Base-by-base conservation (phyloP, 371 early-diverging fungal genomes). In the Parasitella parasitica region DNA sequence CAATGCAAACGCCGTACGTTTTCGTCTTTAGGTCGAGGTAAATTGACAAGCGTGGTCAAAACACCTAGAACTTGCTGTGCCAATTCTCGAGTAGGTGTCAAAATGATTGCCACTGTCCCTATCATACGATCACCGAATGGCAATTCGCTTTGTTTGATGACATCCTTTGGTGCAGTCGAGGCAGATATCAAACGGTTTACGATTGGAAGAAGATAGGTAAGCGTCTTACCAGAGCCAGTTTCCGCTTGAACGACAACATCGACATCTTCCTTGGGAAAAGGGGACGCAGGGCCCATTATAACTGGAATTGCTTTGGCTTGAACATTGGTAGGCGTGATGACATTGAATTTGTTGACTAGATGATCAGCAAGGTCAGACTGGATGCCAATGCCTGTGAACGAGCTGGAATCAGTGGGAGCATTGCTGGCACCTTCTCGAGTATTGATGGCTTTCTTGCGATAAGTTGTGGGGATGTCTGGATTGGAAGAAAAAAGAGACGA, bases 171-270 rank as follows among this genome's bases (percentile, higher is more conserved):
- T 54, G 63, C 34, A 36, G 81, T 67, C 32, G 78, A 73, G 0
- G 77, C 73, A 0, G 73, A 75, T 12, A 79, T 63, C 37, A 87
- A 58, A 18, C 78, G 75, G 51, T 86, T 79, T 49, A 89, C 66
- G 41, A 89, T 86, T 6, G 99, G 99, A 30, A 99, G 72, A 18
- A 99, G 79, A 72, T 95, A 99, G 1, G 99, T 88, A 27, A 98
- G 80, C 0, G 99, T 99, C 73, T 99, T 99, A 34, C 99, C 99
- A 8, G 97, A 95, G 35, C 99, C 99, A 6, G 99, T 99, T 61
- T 94, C 91, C 1, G 99, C 94, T 69, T 97, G 94, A 30, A 97
- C 88, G 27, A 98, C 87, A 12, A 92, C 86, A 80, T 98, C 97
- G 0, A 78, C 70, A 59, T 88, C 87, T 35, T 77, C 61, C 43